A percentile compares a stretch with the other conserved stretches of the same genome.
These are phyloP conservation scores for Achaetomiella virescens DNA, from an alignment of 495 filamentous ascomycete species.

Conservation along the genomic window DNA sequence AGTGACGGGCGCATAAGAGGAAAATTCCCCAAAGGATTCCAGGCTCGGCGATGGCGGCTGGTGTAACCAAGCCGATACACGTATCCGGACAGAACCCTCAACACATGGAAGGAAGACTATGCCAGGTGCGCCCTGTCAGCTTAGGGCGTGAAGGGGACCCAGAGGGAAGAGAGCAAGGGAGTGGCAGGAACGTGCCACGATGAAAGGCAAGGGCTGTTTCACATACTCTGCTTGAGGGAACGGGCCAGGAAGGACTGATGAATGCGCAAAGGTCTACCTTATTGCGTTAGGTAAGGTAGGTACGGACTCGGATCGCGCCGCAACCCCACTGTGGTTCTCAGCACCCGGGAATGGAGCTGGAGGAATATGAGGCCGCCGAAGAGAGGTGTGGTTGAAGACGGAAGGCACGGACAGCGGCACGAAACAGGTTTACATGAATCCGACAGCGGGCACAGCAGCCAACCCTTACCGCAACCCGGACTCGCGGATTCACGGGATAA, in stretches of 20 bases:
- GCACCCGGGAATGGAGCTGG: background rate
- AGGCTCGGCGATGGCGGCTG: background rate
- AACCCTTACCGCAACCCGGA: background rate
- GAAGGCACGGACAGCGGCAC: too few relatives aligned
- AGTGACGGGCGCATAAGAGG: conserved; percentile 7
- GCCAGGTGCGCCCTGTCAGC: conserved; percentile 23
- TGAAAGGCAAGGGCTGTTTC: background rate
- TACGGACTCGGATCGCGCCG: background rate
- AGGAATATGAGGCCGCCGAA: background rate
- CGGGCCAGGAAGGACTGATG: background rate
- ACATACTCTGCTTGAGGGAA: background rate
- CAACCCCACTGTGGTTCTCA: background rate
- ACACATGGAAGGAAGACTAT: conserved; percentile 14
- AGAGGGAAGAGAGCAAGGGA: background rate
- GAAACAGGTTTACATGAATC: too few relatives aligned
- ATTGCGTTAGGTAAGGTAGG: background rate
- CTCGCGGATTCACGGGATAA: too few relatives aligned
- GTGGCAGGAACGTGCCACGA: background rate
- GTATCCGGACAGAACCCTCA: background rate
- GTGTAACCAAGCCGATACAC: background rate
- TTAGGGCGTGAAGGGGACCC: background rate
- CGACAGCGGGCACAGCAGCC: background rate
- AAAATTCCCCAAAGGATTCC: background rate
- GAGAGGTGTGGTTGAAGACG: background rate
- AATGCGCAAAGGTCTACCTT: background rate